Evolutionary conservation across 768 basidiomycete genomes (phyloP), one percentile per base, ranked within the genome.

Genomic region (Suillus tomentosus): DNA sequence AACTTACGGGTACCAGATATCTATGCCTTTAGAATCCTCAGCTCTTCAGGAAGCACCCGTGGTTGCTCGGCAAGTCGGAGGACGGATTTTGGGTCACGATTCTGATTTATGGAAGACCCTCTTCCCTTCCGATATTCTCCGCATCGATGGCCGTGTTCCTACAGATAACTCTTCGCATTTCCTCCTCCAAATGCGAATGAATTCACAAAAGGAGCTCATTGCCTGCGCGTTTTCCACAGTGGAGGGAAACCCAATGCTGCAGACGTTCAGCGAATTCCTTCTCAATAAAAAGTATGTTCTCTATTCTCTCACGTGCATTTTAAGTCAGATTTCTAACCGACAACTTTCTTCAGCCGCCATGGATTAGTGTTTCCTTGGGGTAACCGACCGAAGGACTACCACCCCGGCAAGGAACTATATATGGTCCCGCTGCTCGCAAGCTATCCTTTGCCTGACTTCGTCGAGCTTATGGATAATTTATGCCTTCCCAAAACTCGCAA

Each of bases 311-410:
- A 62, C 62, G 40, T 42, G 59, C 43, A 37, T 39, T n/a, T n/a
- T 60, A 36, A 60, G 2, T n/a, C 60, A 64, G 50, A 68, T 62
- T 37, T 63, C 40, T 60, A 63, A 60, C 37, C 57, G 63, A 58
- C 47, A 65, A 39, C 40, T 24, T 42, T 68, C 66, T 74, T 14
- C 72, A 95, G 93, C 60, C 93, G 93, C 24, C 92, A 95, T 72
- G 93, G 91, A 11, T 82, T 95, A 24, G 85, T 94, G 22, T 94
- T 94, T 67, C 93, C 93, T 10, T 95, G 93, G 93, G 90, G 92
- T 1, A 80, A 80, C 55, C 83, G 85, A 47, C 88, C 91, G 10
- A 88, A 90, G 67, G 89, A 93, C 13, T 77, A 85, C 70, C 82
- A 85, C 62, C 90, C 91, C 47, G 94, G 94, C 40, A 89, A 91